Base-by-base conservation (phyloP, 257 asterid species). In the Mitragyna speciosa region DNA sequence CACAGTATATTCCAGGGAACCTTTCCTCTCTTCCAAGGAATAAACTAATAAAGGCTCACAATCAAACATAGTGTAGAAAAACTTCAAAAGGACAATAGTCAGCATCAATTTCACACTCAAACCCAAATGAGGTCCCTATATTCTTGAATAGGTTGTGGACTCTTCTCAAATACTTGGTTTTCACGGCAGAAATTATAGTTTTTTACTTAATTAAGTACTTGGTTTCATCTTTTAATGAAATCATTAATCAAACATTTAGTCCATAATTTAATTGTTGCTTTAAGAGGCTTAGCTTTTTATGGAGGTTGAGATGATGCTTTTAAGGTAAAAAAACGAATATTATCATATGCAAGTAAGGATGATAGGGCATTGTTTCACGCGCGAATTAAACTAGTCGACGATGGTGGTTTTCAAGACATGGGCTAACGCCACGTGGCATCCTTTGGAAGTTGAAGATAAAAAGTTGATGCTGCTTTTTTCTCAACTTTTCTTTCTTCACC, bases 261-360 rank as follows among this genome's bases (percentile, higher is more conserved):
- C 5, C 47, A 7, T 30, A 16, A 26, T 72, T 72, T 15, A 73
- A 54, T 51, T 31, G 49, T 52, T 73, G 64, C 77, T 73, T 73
- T 79, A 80, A 30, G 75, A 43, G 80, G 83, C 68, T 70, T 78
- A 81, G 89, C 92, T 88, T 88, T 90, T 78, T 84, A 85, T 77
- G 87, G 77, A 65, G 79, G 73, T 31, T 52, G 76, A 82, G 78
- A 68, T 81, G 79, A 87, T 89, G 90, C 95, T 90, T 90, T 90
- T 86, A 83, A 86, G 89, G 84, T 52, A 78, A 45, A 78, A 45
- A 78, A 74, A 74, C 54, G 84, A 83, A 79, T 84, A 84, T 64
- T 75, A 66, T 26, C 56, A 75, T 59, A 59, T 59, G 71, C 39
- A 15, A 36, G 48, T 2, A 36, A 68, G 47, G 12, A 4, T 63